phyloP scores from a whole-genome alignment of 371 early-diverging fungal species.

The Polyrhizophydium stewartii region DNA sequence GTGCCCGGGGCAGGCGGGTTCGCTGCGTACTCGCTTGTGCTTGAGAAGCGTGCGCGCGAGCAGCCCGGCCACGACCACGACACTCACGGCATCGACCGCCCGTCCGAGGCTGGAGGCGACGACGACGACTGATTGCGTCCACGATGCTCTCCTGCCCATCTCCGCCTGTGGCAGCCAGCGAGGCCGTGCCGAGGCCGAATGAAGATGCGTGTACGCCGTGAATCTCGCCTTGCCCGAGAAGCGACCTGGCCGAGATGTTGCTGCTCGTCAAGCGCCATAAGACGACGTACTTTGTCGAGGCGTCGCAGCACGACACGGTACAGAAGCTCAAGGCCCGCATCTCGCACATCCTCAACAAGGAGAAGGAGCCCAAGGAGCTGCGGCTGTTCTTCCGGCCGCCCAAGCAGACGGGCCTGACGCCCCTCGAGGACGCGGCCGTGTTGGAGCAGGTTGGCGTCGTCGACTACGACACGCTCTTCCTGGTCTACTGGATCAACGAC shows the following conservation, averaged over 20 bases:
- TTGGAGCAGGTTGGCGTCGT: conserved; percentile 33
- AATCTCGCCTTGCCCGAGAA: too few relatives aligned
- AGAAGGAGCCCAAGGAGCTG: conserved; percentile 13
- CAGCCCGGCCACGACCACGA: not conserved
- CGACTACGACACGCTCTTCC: conserved; percentile 23
- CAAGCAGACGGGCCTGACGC: conserved; percentile 6
- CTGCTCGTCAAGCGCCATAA: conserved; percentile 34
- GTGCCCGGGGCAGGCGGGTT: not conserved
- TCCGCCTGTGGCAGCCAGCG: too few relatives aligned
- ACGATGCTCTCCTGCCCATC: not conserved
- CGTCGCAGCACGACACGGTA: conserved; percentile 25
- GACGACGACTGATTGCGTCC: conserved; percentile 1
- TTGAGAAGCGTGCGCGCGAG: not conserved
- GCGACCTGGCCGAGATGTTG: too few relatives aligned
- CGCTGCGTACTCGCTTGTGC: not conserved
- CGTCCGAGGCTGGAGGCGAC: not conserved
- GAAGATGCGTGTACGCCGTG: too few relatives aligned
- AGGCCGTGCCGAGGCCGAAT: too few relatives aligned
- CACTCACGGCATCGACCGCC: not conserved
- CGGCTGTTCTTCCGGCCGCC: conserved; percentile 6
- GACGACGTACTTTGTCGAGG: conserved; percentile 31
- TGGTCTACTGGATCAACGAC: conserved; percentile 21
- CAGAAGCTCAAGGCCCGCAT: conserved; percentile 22
- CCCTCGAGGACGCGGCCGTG: conserved; percentile 32
- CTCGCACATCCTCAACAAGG: conserved; percentile 11